These are phyloP conservation scores for Dendrobium catenatum DNA, from an alignment of 106 monocot species.

Conservation along the genomic window DNA sequence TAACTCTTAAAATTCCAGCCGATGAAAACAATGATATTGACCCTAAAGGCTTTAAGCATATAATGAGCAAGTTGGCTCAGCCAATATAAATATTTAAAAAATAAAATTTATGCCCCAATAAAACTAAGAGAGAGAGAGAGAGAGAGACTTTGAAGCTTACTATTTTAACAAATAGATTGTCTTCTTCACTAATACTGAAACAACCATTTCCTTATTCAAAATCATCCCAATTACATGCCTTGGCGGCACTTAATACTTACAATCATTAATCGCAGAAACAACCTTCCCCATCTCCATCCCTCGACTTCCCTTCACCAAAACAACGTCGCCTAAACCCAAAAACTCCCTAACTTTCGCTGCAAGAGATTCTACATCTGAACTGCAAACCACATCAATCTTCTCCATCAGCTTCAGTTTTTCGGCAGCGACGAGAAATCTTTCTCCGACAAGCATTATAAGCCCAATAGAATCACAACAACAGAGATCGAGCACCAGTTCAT, in stretches of 20 bases:
- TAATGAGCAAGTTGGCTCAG: too few relatives aligned
- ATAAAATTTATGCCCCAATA: too few relatives aligned
- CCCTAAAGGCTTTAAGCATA: too few relatives aligned
- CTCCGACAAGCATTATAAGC: conserved; percentile 19
- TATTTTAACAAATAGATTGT: too few relatives aligned
- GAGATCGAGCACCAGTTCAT: conserved; percentile 19
- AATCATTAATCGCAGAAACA: conserved; percentile 16
- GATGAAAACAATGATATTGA: too few relatives aligned
- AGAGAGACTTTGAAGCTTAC: too few relatives aligned
- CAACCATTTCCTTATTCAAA: too few relatives aligned
- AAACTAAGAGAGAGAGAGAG: too few relatives aligned
- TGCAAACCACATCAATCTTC: background rate
- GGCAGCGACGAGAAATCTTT: conserved; percentile 21
- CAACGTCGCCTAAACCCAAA: conserved; percentile 19
- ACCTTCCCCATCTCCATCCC: conserved; percentile 33
- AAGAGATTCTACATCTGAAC: conserved; percentile 7
- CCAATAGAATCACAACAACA: conserved; percentile 14
- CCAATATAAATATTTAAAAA: too few relatives aligned
- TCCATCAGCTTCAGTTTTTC: conserved; percentile 2
- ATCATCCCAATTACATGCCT: background rate
- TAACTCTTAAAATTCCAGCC: too few relatives aligned
- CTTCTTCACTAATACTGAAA: too few relatives aligned
- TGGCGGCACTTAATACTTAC: background rate
- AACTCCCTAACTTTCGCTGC: background rate
- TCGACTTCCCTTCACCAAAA: conserved; percentile 29